Evolutionary conservation across 305 asterid genomes (phyloP).

Genomic region (Solanum hybrid): DNA sequence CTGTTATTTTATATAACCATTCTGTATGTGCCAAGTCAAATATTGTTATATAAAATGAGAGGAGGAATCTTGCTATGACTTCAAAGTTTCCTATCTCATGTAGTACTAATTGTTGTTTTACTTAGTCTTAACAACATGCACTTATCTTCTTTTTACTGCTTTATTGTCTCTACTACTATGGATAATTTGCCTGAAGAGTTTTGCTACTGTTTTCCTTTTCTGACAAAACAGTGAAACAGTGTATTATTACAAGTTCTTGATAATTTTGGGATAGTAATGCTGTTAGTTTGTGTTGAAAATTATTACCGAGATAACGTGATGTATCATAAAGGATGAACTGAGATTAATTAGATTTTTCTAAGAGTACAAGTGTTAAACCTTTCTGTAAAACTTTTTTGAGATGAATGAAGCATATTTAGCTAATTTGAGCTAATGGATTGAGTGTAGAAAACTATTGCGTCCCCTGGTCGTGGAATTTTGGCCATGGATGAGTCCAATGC

Average conservation of each 20-base stretch:
- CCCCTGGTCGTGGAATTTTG: slow-evolving; percentile 76
- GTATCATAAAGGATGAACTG: not conserved
- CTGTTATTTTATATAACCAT: not conserved
- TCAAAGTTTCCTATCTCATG: not conserved
- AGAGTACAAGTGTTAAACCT: not conserved
- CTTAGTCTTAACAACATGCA: not conserved
- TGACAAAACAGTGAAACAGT: not conserved
- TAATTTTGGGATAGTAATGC: not conserved
- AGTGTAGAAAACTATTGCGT: slow-evolving; percentile 55
- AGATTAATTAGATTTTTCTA: not conserved
- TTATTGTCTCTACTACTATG: not conserved
- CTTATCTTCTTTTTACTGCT: not conserved
- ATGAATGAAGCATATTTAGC: not conserved
- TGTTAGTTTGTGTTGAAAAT: not conserved
- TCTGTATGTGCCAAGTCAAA: not conserved
- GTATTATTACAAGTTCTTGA: not conserved
- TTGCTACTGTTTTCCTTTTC: not conserved
- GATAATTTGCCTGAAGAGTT: not conserved
- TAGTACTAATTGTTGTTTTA: not conserved
- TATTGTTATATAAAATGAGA: not conserved
- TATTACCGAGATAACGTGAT: not conserved
- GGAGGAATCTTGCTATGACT: not conserved
- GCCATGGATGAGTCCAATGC: slow-evolving; percentile 85
- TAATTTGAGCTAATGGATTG: not conserved
- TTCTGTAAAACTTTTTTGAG: not conserved